Evolutionary conservation across 257 asterid genomes (phyloP).

Genomic region (Handroanthus guayacan): DNA sequence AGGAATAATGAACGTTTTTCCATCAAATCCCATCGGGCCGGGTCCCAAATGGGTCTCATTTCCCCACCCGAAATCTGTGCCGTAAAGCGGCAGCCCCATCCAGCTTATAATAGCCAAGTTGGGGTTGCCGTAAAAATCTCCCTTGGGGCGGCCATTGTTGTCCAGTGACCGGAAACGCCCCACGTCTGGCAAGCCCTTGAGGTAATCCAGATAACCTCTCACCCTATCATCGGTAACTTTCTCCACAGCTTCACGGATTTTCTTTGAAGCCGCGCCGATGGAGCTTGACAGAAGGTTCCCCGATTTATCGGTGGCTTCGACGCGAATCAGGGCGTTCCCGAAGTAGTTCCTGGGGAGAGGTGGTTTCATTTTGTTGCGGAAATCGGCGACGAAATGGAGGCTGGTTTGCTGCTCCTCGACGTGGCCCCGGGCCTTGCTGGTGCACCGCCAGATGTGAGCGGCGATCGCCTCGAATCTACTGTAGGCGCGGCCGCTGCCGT

Average conservation of each 20-base stretch:
- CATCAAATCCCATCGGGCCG: constrained; percentile 73
- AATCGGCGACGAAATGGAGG: constrained; percentile 68
- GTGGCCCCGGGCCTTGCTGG: constrained; percentile 71
- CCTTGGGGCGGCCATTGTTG: constrained; percentile 53
- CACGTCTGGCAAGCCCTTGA: constrained; percentile 60
- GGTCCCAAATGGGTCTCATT: constrained; percentile 76
- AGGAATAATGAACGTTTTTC: constrained; percentile 70
- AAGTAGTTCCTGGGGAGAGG: constrained; percentile 69
- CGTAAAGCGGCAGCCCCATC: constrained; percentile 67
- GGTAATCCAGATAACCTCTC: constrained; percentile 65
- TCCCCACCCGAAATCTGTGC: constrained; percentile 88
- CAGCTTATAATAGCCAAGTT: constrained; percentile 81
- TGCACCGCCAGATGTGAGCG: constrained; percentile 85
- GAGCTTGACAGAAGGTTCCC: constrained; percentile 48
- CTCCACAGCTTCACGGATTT: constrained; percentile 60
- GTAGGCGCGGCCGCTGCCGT: constrained; percentile 39
- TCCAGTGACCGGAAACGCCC: constrained; percentile 66
- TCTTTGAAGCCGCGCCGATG: constrained; percentile 43
- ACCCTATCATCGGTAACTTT: constrained; percentile 59
- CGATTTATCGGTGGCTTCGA: constrained; percentile 60
- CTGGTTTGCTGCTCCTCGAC: constrained; percentile 58
- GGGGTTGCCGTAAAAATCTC: constrained; percentile 71
- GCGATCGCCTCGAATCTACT: constrained; percentile 74
- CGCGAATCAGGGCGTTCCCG: constrained; percentile 81
- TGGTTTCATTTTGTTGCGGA: constrained; percentile 63